phyloP scores from a whole-genome alignment of 2,329 filamentous ascomycete species.

The Pseudogymnoascus pannorum region DNA sequence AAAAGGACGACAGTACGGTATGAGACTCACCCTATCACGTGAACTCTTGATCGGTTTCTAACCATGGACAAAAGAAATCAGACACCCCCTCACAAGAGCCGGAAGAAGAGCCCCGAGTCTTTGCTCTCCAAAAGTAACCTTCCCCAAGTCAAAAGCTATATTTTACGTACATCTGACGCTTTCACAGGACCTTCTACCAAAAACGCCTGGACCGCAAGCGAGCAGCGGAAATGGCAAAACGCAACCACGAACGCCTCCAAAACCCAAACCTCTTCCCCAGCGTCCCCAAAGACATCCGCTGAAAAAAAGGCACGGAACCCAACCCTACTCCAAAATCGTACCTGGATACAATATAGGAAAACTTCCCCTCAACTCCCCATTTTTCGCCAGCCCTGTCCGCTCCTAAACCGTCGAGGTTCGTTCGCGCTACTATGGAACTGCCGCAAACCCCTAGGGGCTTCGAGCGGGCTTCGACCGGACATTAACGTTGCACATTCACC shows the following conservation, averaged over 20 bases:
- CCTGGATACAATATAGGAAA: neutral
- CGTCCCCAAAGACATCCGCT: constrained; percentile 57
- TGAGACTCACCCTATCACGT: constrained; percentile 28
- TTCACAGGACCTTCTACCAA: constrained; percentile 69
- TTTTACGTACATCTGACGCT: constrained; percentile 11
- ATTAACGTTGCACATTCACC: neutral
- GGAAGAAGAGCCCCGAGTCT: constrained; percentile 71
- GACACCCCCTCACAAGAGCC: constrained; percentile 12
- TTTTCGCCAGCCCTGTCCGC: neutral
- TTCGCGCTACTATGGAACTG: neutral
- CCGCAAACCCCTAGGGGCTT: neutral
- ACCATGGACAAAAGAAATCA: constrained; percentile 21
- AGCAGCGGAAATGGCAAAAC: constrained; percentile 69
- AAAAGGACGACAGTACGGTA: constrained; percentile 33
- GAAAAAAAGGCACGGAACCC: neutral
- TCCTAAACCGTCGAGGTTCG: neutral
- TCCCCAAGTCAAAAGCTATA: neutral
- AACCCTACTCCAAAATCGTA: neutral
- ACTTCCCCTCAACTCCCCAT: neutral
- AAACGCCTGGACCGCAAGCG: constrained; percentile 73
- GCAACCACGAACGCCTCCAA: constrained; percentile 71
- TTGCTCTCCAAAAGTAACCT: constrained; percentile 69
- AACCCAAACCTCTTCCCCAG: constrained; percentile 78
- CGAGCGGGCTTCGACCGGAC: neutral
- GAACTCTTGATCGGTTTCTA: neutral